Evolutionary conservation across 306 rosid genomes (phyloP).

Genomic region (Vigna angularis): DNA sequence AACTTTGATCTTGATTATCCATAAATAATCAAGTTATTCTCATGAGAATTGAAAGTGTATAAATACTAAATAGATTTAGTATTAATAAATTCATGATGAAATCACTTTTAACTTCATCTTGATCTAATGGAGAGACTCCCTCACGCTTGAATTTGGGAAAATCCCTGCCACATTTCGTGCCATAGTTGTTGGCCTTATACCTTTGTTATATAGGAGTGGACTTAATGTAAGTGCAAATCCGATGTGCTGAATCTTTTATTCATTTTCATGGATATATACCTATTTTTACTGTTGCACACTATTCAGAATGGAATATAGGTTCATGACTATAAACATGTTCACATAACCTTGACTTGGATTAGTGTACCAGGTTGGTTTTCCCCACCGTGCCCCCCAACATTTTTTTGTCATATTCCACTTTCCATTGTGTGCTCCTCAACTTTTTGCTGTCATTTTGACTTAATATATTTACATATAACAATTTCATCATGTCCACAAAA

Average conservation of each 20-base stretch:
- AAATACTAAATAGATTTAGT: too few relatives aligned
- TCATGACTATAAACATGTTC: conserved; percentile 50
- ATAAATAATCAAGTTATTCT: too few relatives aligned
- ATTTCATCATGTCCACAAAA: conserved; percentile 36
- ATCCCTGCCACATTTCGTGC: conserved; percentile 56
- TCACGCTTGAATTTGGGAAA: neutral
- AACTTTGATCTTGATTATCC: too few relatives aligned
- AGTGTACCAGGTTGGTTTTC: conserved; percentile 48
- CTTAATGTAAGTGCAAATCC: neutral
- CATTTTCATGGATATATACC: conserved; percentile 40
- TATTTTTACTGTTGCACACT: conserved; percentile 36
- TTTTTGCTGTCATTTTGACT: conserved; percentile 37
- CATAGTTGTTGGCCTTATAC: conserved; percentile 20
- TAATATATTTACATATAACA: conserved; percentile 5
- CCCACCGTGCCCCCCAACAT: conserved; percentile 41
- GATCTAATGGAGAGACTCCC: too few relatives aligned
- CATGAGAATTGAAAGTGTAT: too few relatives aligned
- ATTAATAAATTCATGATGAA: too few relatives aligned
- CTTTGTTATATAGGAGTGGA: conserved; percentile 3
- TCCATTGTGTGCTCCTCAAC: conserved; percentile 42
- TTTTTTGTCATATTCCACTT: conserved; percentile 70
- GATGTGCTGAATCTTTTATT: conserved; percentile 10
- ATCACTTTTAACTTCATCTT: too few relatives aligned
- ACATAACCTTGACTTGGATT: conserved; percentile 50
- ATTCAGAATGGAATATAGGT: conserved; percentile 49